Base-by-base conservation (phyloP, 108 stramenopile genomes). In the Craspedostauros australis region DNA sequence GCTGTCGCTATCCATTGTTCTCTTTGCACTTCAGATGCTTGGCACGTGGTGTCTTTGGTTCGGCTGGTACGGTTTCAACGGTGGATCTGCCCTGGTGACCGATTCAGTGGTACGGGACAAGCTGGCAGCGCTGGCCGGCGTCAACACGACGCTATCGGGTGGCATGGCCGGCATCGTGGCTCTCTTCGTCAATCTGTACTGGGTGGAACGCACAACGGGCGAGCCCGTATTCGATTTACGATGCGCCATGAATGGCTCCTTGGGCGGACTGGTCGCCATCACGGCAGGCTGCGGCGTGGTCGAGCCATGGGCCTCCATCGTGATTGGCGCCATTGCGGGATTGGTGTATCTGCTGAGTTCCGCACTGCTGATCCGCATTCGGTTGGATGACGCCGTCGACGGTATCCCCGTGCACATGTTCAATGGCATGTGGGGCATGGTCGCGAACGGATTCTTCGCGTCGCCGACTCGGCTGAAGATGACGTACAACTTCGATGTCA, bases 1-100 rank as follows among this genome's bases (percentile, higher is more conserved):
- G 15, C 43, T 45, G 18, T 16, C 18, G 15, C 18, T 18, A 15
- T 18, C 43, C 16, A 11, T 45, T 16, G 33, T 9, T 20, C 29
- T 61, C 54, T 46, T 37, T 4, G 55, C 60, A 3, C 39, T 54
- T 49, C 29, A 73, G 70, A 68, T 72, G 61, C 70, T 77, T 54
- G 76, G 70, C 9, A 64, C 70, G 4, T 39, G 76, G 26, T 71
- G 90, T 58, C 82, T 96, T 4, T 94, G 93, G 94, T 81, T 93
- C 42, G 95, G 93, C 29, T 96, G 95, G 95, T 93, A 93, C 54
- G 93, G 92, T 20, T 96, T 96, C 90, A 96, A 94, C 74, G 68
- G 76, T 5, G 91, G 88, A 11, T 82, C 79, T 26, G 86, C 90
- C 18, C 71, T 90, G 11, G 40, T 53, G 9, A 80, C 88, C 47